Evolutionary conservation across 176 grass and related monocot genomes (phyloP).

Genomic region (Cymbopogon citratus): DNA sequence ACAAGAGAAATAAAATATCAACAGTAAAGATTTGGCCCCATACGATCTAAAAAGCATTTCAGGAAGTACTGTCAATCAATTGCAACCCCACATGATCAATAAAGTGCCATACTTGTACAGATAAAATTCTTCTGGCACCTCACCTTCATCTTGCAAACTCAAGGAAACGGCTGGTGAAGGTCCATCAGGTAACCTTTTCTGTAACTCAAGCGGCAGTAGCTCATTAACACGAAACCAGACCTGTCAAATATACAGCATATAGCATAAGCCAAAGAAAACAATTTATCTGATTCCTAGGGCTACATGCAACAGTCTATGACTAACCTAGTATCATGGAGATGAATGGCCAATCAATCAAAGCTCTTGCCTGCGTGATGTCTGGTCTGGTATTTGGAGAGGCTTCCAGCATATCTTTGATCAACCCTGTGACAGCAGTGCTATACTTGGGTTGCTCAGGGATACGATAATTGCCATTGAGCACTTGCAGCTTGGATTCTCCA

Average conservation of each 20-base stretch:
- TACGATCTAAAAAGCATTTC: background rate
- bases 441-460: slow-evolving; percentile 77
- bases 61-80: slow-evolving; percentile 13
- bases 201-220: slow-evolving; percentile 62
- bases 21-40: slow-evolving; percentile 7
- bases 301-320: slow-evolving; percentile 52
- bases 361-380: slow-evolving; percentile 83
- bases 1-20: slow-evolving; percentile 10
- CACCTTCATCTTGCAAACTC: slow-evolving; percentile 42
- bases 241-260: slow-evolving; percentile 34
- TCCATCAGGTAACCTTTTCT: slow-evolving; percentile 65
- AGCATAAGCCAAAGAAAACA: slow-evolving; percentile 30
- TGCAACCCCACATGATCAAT: background rate
- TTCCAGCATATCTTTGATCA: slow-evolving; percentile 78
- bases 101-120: background rate
- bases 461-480: slow-evolving; percentile 83
- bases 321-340: slow-evolving; percentile 62
- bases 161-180: slow-evolving; percentile 24
- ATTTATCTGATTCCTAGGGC: slow-evolving; percentile 31
- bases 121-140: slow-evolving; percentile 28
- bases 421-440: slow-evolving; percentile 27
- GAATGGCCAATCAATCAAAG: slow-evolving; percentile 57
- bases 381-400: slow-evolving; percentile 62
- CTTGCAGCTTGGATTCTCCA: slow-evolving; percentile 86
- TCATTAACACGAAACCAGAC: slow-evolving; percentile 82